Percentiles rank a stretch among this genome's conserved stretches.
phyloP scores from a whole-genome alignment of 1,139 yeast species.

The Diutina scorzettiae region DNA sequence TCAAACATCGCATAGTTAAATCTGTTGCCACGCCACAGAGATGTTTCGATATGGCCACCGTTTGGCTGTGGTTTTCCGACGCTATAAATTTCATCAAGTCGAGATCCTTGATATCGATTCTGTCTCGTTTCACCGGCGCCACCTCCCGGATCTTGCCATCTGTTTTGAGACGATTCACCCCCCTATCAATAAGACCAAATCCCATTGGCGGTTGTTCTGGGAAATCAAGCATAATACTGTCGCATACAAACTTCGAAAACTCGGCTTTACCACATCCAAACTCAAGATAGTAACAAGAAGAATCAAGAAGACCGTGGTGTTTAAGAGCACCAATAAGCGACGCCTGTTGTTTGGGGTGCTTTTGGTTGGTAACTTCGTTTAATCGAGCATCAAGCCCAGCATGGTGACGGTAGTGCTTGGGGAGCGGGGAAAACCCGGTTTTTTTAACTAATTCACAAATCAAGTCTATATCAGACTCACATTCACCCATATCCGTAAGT shows the following conservation, averaged over 20 bases:
- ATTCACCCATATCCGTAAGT: background rate
- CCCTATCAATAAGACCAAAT: constrained; percentile 63
- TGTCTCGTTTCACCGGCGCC: constrained; percentile 41
- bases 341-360: constrained; percentile 76
- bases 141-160: constrained; percentile 43
- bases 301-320: constrained; percentile 25
- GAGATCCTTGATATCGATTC: constrained; percentile 73
- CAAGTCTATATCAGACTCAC: background rate
- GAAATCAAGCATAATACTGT: constrained; percentile 25
- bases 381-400: constrained; percentile 5
- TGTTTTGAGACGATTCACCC: constrained; percentile 66
- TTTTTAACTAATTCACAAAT: background rate
- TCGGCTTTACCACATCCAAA: constrained; percentile 92
- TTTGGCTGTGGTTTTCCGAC: constrained; percentile 14
- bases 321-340: constrained; percentile 65
- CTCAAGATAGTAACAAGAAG: constrained; percentile 42
- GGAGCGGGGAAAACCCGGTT: background rate
- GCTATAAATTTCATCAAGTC: constrained; percentile 35
- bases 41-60: constrained; percentile 70
- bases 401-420: background rate
- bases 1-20: constrained; percentile 56
- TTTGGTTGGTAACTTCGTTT: constrained; percentile 32
- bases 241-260: constrained; percentile 54
- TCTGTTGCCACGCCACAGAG: constrained; percentile 93
- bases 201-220: constrained; percentile 13